Evolutionary conservation across 1,139 yeast genomes (phyloP).

Genomic region (Barnettozyma hawaiiensis): DNA sequence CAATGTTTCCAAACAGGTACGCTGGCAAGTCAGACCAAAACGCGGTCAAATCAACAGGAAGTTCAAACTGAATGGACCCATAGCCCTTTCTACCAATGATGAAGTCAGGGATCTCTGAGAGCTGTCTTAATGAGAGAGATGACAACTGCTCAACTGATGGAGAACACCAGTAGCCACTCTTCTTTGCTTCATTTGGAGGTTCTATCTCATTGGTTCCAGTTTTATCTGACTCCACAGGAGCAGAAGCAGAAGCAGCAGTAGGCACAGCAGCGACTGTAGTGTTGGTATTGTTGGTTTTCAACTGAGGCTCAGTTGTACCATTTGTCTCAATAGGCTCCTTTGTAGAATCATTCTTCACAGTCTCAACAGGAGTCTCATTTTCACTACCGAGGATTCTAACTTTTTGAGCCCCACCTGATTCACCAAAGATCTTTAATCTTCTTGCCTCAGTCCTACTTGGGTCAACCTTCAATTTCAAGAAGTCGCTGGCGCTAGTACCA

Average conservation of each 20-base stretch:
- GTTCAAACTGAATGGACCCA: conserved; percentile 70
- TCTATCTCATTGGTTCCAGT: conserved; percentile 2
- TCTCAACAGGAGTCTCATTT: conserved; percentile 7
- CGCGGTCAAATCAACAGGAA: conserved; percentile 66
- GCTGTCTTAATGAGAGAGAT: conserved; percentile 42
- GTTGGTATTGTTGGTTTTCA: neutral
- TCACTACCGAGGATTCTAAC: conserved; percentile 22
- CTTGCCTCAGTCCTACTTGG: conserved; percentile 35
- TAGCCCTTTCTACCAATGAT: conserved; percentile 69
- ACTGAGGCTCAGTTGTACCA: neutral
- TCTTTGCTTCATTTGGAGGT: conserved; percentile 3
- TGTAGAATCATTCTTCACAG: neutral
- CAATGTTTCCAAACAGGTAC: conserved; percentile 49
- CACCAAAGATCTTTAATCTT: conserved; percentile 32
- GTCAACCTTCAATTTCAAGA: conserved; percentile 32
- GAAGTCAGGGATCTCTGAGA: conserved; percentile 58
- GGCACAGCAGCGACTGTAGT: no score
- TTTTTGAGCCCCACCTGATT: conserved; percentile 28
- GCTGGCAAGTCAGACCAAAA: conserved; percentile 40
- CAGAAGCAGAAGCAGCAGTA: no score
- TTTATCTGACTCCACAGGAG: neutral
- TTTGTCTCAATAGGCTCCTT: neutral
- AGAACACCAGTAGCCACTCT: conserved; percentile 62
- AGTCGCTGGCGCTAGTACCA: conserved; percentile 18
- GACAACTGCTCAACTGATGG: conserved; percentile 59